A percentile compares a stretch with the other conserved stretches of the same genome.
Evolutionary conservation across 1,284 basidiomycete genomes (phyloP).

Genomic region (Ustilago lituana): DNA sequence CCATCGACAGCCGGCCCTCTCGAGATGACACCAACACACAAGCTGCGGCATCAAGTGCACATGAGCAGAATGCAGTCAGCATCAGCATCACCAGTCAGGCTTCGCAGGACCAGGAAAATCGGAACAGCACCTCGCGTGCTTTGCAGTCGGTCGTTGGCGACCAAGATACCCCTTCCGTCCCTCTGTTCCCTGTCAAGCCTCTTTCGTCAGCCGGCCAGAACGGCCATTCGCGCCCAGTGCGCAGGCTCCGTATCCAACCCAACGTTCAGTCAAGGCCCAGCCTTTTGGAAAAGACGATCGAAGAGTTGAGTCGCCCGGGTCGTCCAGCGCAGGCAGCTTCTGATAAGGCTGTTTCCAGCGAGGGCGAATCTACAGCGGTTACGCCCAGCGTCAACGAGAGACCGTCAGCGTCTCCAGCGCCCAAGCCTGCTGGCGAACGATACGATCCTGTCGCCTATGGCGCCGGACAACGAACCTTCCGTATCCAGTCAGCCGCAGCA

Average conservation of each 20-base stretch:
- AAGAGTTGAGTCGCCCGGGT: conserved; percentile 16
- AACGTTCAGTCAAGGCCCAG: conserved; percentile 33
- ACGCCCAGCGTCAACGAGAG: not conserved
- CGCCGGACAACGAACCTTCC: conserved; percentile 22
- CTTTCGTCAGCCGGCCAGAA: not conserved
- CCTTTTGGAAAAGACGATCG: conserved; percentile 29
- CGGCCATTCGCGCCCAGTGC: conserved; percentile 11
- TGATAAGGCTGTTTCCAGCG: not conserved
- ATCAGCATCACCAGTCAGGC: not conserved
- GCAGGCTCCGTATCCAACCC: conserved; percentile 30
- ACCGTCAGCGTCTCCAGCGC: not conserved
- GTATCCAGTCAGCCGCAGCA: conserved; percentile 5
- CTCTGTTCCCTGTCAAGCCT: conserved; percentile 7
- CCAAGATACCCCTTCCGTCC: conserved; percentile 13
- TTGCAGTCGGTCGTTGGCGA: conserved; percentile 1
- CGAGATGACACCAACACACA: too few species aligned
- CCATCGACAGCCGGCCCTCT: too few species aligned
- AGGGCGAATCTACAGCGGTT: not conserved
- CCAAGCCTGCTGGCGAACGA: not conserved
- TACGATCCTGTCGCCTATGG: conserved; percentile 20
- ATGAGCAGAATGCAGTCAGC: too few species aligned
- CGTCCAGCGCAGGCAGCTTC: conserved; percentile 10
- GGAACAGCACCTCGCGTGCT: not conserved
- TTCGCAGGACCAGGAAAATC: not conserved
- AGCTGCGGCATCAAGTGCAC: too few species aligned